Conservation (phyloP, 1,139 yeast species). For the Yamadazyma kanchanaburiensis region DNA sequence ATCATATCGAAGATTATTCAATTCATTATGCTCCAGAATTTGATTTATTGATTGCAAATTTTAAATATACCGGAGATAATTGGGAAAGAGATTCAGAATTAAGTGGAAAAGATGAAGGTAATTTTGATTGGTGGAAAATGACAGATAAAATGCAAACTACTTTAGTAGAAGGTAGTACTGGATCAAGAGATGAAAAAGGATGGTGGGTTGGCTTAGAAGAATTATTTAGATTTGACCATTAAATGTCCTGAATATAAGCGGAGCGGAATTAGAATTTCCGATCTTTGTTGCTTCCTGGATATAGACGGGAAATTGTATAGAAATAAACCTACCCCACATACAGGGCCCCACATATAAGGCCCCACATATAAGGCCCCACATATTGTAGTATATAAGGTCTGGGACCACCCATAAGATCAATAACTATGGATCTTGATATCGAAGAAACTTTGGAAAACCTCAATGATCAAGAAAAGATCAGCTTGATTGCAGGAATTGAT, state of each 20-base stretch:
- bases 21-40: conserved; percentile 27
- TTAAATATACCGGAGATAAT: conserved; percentile 32
- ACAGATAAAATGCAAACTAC: conserved; percentile 35
- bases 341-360: not conserved
- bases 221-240: conserved; percentile 29
- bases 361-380: not conserved
- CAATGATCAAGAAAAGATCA: conserved; percentile 44
- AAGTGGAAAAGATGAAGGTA: conserved; percentile 27
- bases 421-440: conserved; percentile 25
- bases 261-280: not conserved
- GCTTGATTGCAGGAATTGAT: conserved; percentile 46
- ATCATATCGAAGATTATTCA: conserved; percentile 36
- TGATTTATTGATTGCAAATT: conserved; percentile 24
- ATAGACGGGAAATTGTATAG: not conserved
- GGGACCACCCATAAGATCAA: not conserved
- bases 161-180: conserved; percentile 29
- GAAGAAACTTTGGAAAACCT: conserved; percentile 40
- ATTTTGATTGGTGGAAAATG: conserved; percentile 34
- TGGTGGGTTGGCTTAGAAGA: conserved; percentile 35
- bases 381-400: not conserved
- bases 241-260: not conserved
- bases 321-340: not conserved
- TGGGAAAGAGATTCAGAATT: conserved; percentile 27
- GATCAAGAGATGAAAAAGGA: conserved; percentile 30
- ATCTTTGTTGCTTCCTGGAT: not conserved